Base-by-base conservation (phyloP, 768 basidiomycete genomes). In the Amanita inopinata region DNA sequence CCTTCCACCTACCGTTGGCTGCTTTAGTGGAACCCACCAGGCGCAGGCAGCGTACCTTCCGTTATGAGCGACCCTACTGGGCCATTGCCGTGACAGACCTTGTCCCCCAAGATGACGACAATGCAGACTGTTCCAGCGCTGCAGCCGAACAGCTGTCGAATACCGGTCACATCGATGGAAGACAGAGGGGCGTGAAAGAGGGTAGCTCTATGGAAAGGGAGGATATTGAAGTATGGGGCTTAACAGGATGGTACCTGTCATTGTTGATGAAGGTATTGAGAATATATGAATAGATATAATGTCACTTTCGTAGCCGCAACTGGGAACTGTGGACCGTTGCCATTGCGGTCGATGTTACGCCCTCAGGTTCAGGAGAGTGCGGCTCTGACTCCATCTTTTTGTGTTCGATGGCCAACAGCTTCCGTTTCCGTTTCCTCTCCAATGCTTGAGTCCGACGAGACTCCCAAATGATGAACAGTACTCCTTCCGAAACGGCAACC, bases 191-290 rank as follows among this genome's bases (percentile, higher is more conserved):
- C 30, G 55, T 60, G 28, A 56, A 60, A 39, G 66, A 69, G 38
- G 66, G 73, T 70, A 32, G 68, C 68, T 10, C 59, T 14, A 69
- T 65, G 20, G 59, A 56, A 30, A 60, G 64, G 35, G 73, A 67
- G 8, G 63, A 64, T 45, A 58, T 86, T 11, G 82, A 88, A 53
- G 75, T 87, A 19, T 89, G 86, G 83, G 85, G 87, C 0, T 60
- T 89, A 54, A 87, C 87, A 15, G 87, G 85, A 25, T 88, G 85
- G 83, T 89, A 86, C 62, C 64, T 86, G 40, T 72, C 69, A 34
- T 51, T 73, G 36, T 60, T 87, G 51, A 75, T 85, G 75, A 71
- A 65, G 48, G 62, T 60, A 14, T 53, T 84, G 49, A 60, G 62
- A 36, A 62, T 75, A 24, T 72, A 76, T 54, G 61, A 58, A 46